A percentile compares a stretch with the other conserved stretches of the same genome.
Evolutionary conservation across 1,284 basidiomycete genomes (phyloP).

Genomic region (Trichosporon sp.): DNA sequence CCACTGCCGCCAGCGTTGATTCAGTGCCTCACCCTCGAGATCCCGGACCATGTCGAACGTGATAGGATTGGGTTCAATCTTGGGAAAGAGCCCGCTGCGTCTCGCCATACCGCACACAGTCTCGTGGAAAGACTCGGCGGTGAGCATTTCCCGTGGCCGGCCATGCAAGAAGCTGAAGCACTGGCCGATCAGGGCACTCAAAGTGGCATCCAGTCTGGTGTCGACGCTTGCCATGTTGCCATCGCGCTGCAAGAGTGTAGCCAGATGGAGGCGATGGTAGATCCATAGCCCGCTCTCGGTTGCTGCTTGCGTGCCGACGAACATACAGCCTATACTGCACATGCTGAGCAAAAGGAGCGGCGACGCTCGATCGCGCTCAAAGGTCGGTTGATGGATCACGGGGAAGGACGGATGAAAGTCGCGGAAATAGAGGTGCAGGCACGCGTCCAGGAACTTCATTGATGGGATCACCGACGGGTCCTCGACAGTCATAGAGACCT

Average conservation of each 20-base stretch:
- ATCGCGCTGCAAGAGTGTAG: conserved; percentile 5
- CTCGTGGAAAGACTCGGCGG: conserved; percentile 12
- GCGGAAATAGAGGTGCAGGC: conserved; percentile 35
- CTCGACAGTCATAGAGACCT: not conserved
- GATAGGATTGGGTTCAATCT: conserved; percentile 5
- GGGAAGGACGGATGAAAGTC: conserved; percentile 40
- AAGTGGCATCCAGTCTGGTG: conserved; percentile 1
- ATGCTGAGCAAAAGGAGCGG: conserved; percentile 32
- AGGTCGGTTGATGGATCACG: conserved; percentile 34
- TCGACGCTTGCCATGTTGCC: conserved; percentile 6
- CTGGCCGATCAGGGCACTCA: conserved; percentile 11
- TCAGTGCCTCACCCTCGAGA: not conserved
- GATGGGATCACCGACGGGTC: conserved; percentile 8
- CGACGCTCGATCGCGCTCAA: conserved; percentile 24
- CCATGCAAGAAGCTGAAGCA: conserved; percentile 15
- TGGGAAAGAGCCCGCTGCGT: conserved; percentile 7
- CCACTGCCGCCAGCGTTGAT: conserved; percentile 10
- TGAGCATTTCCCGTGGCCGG: conserved; percentile 11
- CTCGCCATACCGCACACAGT: conserved; percentile 6
- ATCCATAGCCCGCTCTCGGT: conserved; percentile 14
- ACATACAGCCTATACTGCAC: conserved; percentile 18
- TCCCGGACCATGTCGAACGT: not conserved
- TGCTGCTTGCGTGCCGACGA: conserved; percentile 14
- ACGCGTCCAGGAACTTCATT: conserved; percentile 16
- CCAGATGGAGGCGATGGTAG: conserved; percentile 9